Percentiles rank a stretch among this genome's conserved stretches.
Evolutionary conservation across 768 basidiomycete genomes (phyloP).

Genomic region (Cyclocybe cylindracea): DNA sequence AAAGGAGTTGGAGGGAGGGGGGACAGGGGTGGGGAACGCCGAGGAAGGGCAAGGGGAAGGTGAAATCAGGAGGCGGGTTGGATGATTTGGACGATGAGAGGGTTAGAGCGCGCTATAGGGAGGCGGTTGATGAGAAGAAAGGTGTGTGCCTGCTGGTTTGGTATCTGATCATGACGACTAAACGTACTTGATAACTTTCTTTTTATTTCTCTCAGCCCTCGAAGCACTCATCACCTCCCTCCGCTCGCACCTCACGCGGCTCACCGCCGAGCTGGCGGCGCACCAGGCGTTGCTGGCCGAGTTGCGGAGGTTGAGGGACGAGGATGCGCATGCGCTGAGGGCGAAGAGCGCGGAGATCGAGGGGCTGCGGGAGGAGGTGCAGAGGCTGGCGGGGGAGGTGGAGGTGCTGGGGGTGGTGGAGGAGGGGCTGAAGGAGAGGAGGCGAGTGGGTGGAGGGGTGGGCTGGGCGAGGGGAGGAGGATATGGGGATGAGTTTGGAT

Average conservation of each 20-base stretch:
- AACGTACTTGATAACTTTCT: constrained; percentile 18
- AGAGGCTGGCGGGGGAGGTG: no score
- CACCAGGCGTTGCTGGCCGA: constrained; percentile 72
- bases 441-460: constrained; percentile 52
- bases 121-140: constrained; percentile 88
- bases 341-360: constrained; percentile 70
- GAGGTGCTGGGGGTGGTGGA: constrained; percentile 88
- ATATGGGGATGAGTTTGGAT: constrained; percentile 18
- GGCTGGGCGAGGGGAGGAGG: constrained; percentile 12
- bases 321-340: constrained; percentile 55
- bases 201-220: constrained; percentile 53
- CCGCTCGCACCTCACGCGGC: constrained; percentile 70
- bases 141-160: constrained; percentile 43
- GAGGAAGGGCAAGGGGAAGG: constrained; percentile 47
- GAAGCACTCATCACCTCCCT: constrained; percentile 78
- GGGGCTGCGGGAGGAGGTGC: constrained; percentile 75
- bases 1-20: no score
- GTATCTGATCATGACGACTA: constrained; percentile 3
- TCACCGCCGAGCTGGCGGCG: constrained; percentile 78
- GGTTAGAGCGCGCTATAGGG: constrained; percentile 57
- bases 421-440: constrained; percentile 77
- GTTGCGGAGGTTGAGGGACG: constrained; percentile 61
- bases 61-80: constrained; percentile 26
- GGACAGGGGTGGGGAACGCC: no score
- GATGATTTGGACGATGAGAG: constrained; percentile 38